Base-by-base conservation (phyloP, 768 basidiomycete species). In the Trametes gibbosa region DNA sequence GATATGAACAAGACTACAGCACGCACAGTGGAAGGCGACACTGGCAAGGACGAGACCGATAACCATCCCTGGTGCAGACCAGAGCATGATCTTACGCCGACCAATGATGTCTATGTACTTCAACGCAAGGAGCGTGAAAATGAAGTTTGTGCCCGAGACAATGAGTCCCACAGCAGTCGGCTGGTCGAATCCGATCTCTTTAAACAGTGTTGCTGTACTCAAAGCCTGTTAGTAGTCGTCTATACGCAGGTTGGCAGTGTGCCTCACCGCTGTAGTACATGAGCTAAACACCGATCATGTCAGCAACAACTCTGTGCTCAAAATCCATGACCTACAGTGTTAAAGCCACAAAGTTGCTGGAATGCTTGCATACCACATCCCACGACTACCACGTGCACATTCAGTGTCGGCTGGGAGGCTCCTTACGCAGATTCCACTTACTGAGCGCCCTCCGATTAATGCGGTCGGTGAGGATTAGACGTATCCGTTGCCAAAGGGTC, bases 281-380 rank as follows among this genome's bases (percentile, higher is more conserved):
- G 45, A 65, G 52, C 55, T 53, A 55, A 40, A 19, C n/a, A 66
- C 12, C 14, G 10, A 4, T 4, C 29, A 32, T 32, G 29, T 32
- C 29, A 32, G 29, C 29, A 32, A 32, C 10, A 32, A 10, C 29
- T 32, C 10, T 5, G 29, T 32, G 4, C 37, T 7, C n/a, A 21
- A 21, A 25, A 21, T 14, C 16, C 6, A 13, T 3, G 9, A n/a
- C 54, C 84, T 58, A 91, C 79, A 0, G 90, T 90, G 66, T 92
- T 92, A 77, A 91, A 92, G 1, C 91, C 91, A 61, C 85, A 92
- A 0, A 92, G 77, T 68, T 92, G 91, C 68, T 94, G 91, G 72
- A 85, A 86, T 0, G 87, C 89, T 74, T 92, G 90, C 72, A 92
- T 83, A 43, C 87, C 90, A 67, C 88, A 89, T 10, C 82, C 87